A percentile compares a stretch with the other conserved stretches of the same genome.
These are phyloP conservation scores for Lachnellula occidentalis DNA, from an alignment of 2,329 filamentous ascomycete species.

Conservation along the genomic window DNA sequence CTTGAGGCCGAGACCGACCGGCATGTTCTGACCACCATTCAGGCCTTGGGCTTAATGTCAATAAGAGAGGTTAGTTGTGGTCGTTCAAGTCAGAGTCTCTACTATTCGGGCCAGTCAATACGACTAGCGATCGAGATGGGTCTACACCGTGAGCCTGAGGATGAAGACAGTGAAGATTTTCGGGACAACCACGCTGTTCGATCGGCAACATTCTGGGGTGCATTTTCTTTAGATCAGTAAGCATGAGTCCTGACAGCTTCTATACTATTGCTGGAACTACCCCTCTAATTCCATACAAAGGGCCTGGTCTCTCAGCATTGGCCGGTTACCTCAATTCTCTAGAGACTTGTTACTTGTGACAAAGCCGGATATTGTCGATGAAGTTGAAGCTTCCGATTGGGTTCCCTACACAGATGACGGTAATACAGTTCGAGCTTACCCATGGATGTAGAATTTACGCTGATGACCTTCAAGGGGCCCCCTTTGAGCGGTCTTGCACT, in stretches of 20 bases:
- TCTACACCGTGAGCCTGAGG: constrained; percentile 14
- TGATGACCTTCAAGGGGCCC: constrained; percentile 18
- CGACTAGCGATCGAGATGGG: constrained; percentile 55
- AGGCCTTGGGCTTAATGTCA: constrained; percentile 71
- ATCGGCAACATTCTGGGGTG: constrained; percentile 47
- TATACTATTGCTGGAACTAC: neutral
- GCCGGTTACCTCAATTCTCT: constrained; percentile 55
- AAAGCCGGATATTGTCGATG: constrained; percentile 54
- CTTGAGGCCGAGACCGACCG: constrained; percentile 54
- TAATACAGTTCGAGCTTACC: constrained; percentile 1
- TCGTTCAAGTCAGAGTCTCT: constrained; percentile 67
- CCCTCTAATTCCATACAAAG: constrained; percentile 30
- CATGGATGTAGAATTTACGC: neutral
- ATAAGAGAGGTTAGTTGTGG: constrained; percentile 69
- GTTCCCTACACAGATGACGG: constrained; percentile 31
- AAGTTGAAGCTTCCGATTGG: constrained; percentile 54
- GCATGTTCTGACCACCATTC: constrained; percentile 63
- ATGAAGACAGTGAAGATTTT: constrained; percentile 39
- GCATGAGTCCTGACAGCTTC: constrained; percentile 54
- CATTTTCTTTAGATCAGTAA: constrained; percentile 54
- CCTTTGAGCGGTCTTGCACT: constrained; percentile 54
- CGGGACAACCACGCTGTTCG: constrained; percentile 42
- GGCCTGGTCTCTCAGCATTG: constrained; percentile 61
- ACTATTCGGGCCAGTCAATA: constrained; percentile 66
- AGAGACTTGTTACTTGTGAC: constrained; percentile 50